Conservation (phyloP, 1,139 yeast species). For the Hyphopichia burtonii region DNA sequence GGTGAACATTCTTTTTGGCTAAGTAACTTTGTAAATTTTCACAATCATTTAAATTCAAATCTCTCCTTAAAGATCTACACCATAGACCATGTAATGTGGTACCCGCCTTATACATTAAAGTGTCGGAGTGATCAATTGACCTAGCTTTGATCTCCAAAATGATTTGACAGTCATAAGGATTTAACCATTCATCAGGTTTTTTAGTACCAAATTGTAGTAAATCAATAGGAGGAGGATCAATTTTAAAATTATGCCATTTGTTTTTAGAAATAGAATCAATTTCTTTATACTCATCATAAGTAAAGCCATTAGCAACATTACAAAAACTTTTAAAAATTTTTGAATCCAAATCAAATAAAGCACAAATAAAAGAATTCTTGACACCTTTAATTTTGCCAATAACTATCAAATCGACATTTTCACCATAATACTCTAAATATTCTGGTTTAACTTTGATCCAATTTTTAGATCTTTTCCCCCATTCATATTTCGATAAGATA, state of each 20-base stretch:
- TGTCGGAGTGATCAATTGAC: constrained; percentile 55
- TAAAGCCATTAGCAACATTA: constrained; percentile 82
- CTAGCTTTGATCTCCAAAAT: constrained; percentile 87
- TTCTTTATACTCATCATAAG: constrained; percentile 56
- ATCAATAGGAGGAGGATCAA: constrained; percentile 38
- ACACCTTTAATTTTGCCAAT: constrained; percentile 76
- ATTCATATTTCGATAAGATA: constrained; percentile 54
- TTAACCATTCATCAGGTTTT: constrained; percentile 73
- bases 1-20: background rate
- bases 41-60: constrained; percentile 58
- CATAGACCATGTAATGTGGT: constrained; percentile 77
- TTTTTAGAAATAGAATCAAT: constrained; percentile 59
- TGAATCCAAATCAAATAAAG: constrained; percentile 42
- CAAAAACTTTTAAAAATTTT: constrained; percentile 59
- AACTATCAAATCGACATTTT: constrained; percentile 74
- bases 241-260: constrained; percentile 55
- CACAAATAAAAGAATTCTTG: constrained; percentile 78
- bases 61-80: constrained; percentile 65
- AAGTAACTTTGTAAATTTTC: constrained; percentile 41
- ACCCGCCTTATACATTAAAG: constrained; percentile 56
- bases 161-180: constrained; percentile 65
- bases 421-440: constrained; percentile 82
- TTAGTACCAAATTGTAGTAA: constrained; percentile 58
- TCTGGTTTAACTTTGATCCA: constrained; percentile 95
- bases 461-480: constrained; percentile 56